Base-by-base conservation (phyloP, 1,139 yeast species). In the Saccharomyces hybrid region DNA sequence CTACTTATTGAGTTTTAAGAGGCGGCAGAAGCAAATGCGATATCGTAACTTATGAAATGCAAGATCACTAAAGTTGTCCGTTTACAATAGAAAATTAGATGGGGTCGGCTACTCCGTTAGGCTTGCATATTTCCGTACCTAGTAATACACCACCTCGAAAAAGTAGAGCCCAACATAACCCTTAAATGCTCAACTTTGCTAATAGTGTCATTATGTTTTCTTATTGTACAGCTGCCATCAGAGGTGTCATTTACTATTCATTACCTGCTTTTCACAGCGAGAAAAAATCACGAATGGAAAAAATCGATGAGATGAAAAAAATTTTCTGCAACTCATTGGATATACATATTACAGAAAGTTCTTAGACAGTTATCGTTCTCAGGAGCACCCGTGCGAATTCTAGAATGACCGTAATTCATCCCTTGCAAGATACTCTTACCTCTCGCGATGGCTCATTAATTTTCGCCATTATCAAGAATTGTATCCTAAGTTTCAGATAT, bases 401-500 rank as follows among this genome's bases (percentile, higher is more conserved):
- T 25, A 31, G 5, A 30, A 62, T 57, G 61, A 38, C 54, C n/a
- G 77, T 84, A 82, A 82, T 82, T 64, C 91, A 86, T 63, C 93
- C 93, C 32, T 80, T 81, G 66, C 91, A 85, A 65, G 75, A 79
- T 49, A 67, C 83, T 3, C 65, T 77, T 7, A 64, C 79, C 20
- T 78, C 74, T 61, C 64, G 66, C 7, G 67, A 71, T 26, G 82
- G 83, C 0, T 68, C 74, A 2, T 70, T 76, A 46, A 67, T 86
- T 23, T 84, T 79, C 68, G 77, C 80, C 0, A 75, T 85, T 0
- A 78, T 81, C 2, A 82, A 83, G 62, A 84, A 83, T 64, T 72
- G 76, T 30, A 71, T 86, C 28, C 77, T 78, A 54, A 86, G 77
- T 9, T 84, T 78, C 62, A 71, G 72, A 47, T 56, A 76, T 16